Percentiles rank a stretch among this genome's conserved stretches.
phyloP scores from a whole-genome alignment of 495 filamentous ascomycete species.

The Xylaria acuta region DNA sequence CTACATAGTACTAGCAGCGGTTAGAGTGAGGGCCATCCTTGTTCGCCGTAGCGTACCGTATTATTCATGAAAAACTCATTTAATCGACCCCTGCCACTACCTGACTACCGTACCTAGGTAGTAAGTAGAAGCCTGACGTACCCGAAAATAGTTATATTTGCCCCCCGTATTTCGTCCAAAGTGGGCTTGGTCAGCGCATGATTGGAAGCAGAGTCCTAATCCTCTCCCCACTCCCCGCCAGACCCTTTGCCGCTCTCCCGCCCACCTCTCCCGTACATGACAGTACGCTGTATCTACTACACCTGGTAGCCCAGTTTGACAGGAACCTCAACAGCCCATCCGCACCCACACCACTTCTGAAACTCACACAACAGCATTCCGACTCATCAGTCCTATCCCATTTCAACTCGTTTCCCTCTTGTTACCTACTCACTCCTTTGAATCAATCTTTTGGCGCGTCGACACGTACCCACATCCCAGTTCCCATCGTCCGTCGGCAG shows the following conservation, averaged over 20 bases:
- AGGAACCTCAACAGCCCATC: constrained; percentile 9
- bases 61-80: constrained; percentile 16
- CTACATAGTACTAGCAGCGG: constrained; percentile 11
- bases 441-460: constrained; percentile 11
- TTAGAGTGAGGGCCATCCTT: constrained; percentile 9
- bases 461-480: constrained; percentile 23
- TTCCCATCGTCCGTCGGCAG: constrained; percentile 3
- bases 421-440: constrained; percentile 8
- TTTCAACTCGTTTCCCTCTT: constrained; percentile 7
- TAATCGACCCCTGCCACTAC: constrained; percentile 10
- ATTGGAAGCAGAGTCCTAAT: constrained; percentile 14
- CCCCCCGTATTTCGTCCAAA: constrained; percentile 19
- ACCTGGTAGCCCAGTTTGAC: constrained; percentile 1
- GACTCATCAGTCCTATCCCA: constrained; percentile 12
- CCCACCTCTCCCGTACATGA: constrained; percentile 6
- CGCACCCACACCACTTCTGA: constrained; percentile 17
- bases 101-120: no score
- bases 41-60: background rate
- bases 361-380: constrained; percentile 29
- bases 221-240: constrained; percentile 20
- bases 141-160: constrained; percentile 24
- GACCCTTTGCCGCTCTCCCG: constrained; percentile 27
- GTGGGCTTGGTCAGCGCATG: constrained; percentile 10
- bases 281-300: background rate
- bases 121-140: constrained; percentile 14